These are phyloP conservation scores for Teunomyces atbi DNA, from an alignment of 805 yeast genomes.

Conservation along the genomic window DNA sequence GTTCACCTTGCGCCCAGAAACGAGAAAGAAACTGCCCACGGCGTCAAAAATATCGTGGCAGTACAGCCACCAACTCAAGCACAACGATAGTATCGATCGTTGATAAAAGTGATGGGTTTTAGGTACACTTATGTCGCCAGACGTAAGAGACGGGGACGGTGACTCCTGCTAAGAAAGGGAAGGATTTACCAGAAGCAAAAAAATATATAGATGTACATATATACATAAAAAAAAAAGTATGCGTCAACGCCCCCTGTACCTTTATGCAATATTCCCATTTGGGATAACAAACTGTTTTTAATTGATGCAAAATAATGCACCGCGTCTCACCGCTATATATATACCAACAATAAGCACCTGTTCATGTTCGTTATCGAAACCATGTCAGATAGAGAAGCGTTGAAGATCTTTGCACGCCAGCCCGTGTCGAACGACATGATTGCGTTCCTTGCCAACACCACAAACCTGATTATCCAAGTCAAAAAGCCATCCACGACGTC, in stretches of 20 bases:
- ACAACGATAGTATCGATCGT: no score
- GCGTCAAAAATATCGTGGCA: no score
- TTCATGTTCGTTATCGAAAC: background rate
- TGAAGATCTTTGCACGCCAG: slow-evolving; percentile 51
- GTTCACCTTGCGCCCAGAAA: no score
- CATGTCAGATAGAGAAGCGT: slow-evolving; percentile 43
- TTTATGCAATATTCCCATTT: slow-evolving; percentile 2
- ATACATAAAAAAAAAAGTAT: background rate
- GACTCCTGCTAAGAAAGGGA: background rate
- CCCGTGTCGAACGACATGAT: slow-evolving; percentile 61
- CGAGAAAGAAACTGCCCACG: no score
- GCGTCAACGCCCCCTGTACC: slow-evolving; percentile 1
- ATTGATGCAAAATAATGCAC: slow-evolving; percentile 3
- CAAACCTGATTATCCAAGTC: slow-evolving; percentile 54
- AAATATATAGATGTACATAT: no score
- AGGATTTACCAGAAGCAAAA: background rate
- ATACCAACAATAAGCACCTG: background rate
- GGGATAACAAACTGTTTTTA: background rate
- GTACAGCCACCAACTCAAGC: no score
- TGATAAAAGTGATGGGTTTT: no score
- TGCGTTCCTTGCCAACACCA: slow-evolving; percentile 54
- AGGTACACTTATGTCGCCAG: no score
- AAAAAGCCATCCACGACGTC: slow-evolving; percentile 16
- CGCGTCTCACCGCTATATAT: slow-evolving; percentile 1
- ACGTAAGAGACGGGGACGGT: no score